Evolutionary conservation across 1,139 yeast species (phyloP), one percentile per base, ranked within the genome.

Genomic region (Yamadazyma friedrichii): DNA sequence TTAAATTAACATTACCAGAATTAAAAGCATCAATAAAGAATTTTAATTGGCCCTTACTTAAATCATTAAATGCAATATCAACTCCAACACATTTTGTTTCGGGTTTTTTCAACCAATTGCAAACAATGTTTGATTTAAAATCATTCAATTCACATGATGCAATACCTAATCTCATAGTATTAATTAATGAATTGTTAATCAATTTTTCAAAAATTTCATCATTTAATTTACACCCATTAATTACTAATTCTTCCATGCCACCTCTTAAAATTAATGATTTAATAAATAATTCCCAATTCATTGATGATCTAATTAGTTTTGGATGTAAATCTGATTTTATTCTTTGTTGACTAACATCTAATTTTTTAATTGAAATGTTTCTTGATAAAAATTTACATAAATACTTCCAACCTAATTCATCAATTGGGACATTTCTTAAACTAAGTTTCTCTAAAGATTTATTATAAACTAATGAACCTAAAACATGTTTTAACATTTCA

Each of bases 311-410:
- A 39, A 77, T 64, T 30, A 70, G 68, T 2, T 51, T 50, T 1
- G 69, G 60, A 15, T 67, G 64, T 10, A 76, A 58, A 36, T 81
- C 87, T 2, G 75, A 54, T 52, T 77, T 79, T 38, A 79, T 70
- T 54, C 81, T 74, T 49, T 85, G 88, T 56, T 85, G 94, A 2
- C 91, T 83, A n/a, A 89, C 69, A 61, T 88, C 97, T 41, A 91
- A 66, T 54, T 82, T 84, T 34, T 76, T 69, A 20, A 91, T 59
- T 0, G 80, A 70, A 32, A 63, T 65, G 57, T 86, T 85, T 20
- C 69, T 60, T 2, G 82, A 64, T 35, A 91, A 54, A 51, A 89
- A 86, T 50, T 84, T 80, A 60, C 96, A 88, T 38, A 91, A 64
- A 42, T 70, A 71, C 46, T 67, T 69, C 97, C 97, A 91, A 3